phyloP scores from a whole-genome alignment of 1,284 basidiomycete species.

The Albatrellus sp. region DNA sequence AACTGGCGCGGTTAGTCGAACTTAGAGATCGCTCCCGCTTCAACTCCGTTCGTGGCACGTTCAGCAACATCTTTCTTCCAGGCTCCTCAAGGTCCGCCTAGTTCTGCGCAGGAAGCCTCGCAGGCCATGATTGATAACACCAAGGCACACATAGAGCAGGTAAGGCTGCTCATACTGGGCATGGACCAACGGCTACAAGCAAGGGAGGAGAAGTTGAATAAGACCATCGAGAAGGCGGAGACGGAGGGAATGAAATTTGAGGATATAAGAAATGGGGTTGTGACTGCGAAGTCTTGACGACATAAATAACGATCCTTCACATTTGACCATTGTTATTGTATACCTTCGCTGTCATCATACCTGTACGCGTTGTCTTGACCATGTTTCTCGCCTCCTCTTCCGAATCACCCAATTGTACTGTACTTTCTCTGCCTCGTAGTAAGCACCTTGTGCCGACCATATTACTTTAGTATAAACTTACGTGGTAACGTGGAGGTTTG shows the following conservation, averaged over 20 bases:
- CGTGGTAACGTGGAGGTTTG: too few species aligned
- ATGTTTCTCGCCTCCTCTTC: too few species aligned
- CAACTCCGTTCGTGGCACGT: constrained; percentile 17
- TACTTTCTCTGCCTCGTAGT: too few species aligned
- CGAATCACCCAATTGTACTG: too few species aligned
- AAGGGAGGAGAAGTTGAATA: constrained; percentile 49
- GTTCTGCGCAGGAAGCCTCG: background rate
- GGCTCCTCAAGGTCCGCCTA: background rate
- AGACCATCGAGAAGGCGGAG: constrained; percentile 51
- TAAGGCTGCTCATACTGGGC: constrained; percentile 56
- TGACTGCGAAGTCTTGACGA: constrained; percentile 7
- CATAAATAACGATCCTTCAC: background rate
- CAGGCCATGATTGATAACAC: constrained; percentile 20
- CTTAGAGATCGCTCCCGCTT: constrained; percentile 35
- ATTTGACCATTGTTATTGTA: background rate
- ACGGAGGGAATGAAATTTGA: constrained; percentile 41
- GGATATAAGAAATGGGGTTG: constrained; percentile 25
- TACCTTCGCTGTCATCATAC: constrained; percentile 2
- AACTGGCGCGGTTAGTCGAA: constrained; percentile 21
- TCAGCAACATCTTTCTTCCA: constrained; percentile 6
- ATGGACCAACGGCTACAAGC: constrained; percentile 63
- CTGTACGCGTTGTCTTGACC: too few species aligned
- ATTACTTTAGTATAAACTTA: too few species aligned
- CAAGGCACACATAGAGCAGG: constrained; percentile 54
- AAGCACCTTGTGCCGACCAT: too few species aligned